Conservation (phyloP, 1,139 yeast species). For the Hanseniaspora uvarum region DNA sequence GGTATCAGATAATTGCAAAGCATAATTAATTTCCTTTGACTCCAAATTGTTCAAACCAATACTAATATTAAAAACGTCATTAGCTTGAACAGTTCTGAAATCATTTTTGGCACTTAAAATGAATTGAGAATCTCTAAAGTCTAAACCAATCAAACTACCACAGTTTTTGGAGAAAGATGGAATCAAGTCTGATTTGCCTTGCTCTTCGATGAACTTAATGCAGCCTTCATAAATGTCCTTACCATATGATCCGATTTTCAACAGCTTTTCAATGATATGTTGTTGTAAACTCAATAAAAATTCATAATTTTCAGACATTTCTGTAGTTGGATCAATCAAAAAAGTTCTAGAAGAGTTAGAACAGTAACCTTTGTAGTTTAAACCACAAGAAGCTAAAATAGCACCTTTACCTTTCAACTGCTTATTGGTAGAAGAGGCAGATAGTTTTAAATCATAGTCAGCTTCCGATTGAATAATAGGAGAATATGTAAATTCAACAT, state of each 20-base stretch:
- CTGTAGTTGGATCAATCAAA: constrained; percentile 76
- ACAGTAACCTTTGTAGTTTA: constrained; percentile 82
- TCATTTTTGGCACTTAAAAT: constrained; percentile 67
- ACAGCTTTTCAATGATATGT: constrained; percentile 43
- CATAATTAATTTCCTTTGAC: constrained; percentile 46
- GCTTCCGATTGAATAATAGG: constrained; percentile 90
- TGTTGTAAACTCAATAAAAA: constrained; percentile 59
- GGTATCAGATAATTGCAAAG: constrained; percentile 75
- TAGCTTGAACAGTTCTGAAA: constrained; percentile 49
- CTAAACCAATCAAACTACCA: constrained; percentile 88
- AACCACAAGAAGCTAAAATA: constrained; percentile 72
- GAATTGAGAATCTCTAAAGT: constrained; percentile 72
- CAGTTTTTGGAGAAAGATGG: constrained; percentile 63
- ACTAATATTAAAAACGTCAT: constrained; percentile 65
- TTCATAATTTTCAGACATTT: constrained; percentile 70
- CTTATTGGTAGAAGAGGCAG: constrained; percentile 65
- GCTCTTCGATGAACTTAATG: constrained; percentile 45
- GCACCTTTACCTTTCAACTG: constrained; percentile 67
- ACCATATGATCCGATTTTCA: constrained; percentile 61
- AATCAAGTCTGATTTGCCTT: constrained; percentile 54
- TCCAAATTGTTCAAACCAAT: constrained; percentile 67
- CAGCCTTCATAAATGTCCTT: constrained; percentile 59
- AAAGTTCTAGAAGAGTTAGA: constrained; percentile 82
- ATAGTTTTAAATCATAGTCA: constrained; percentile 71
- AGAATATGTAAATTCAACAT: constrained; percentile 87